Percentiles rank a stretch among this genome's conserved stretches.
Conservation (phyloP, 805 yeast species). For the Cyberlindnera japonica region DNA sequence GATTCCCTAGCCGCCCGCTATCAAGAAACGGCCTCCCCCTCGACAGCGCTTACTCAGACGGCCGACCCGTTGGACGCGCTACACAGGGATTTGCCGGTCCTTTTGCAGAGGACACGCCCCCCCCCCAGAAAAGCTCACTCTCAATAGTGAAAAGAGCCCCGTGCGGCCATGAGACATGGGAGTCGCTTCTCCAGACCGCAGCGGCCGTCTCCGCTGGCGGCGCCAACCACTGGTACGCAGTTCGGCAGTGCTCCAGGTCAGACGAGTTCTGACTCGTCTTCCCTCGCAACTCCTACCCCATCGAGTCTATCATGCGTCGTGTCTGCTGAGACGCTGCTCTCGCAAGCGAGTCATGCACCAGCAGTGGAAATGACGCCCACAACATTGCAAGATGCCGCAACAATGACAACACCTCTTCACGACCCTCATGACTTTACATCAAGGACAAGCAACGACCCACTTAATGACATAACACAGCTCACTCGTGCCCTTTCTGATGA, state of each 20-base stretch:
- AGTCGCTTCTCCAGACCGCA: conserved; percentile 7
- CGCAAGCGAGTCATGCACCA: too few relatives aligned
- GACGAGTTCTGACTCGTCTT: neutral
- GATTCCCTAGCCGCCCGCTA: neutral
- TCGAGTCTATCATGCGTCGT: too few relatives aligned
- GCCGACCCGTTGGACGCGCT: neutral
- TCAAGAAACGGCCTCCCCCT: neutral
- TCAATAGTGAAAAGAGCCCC: neutral
- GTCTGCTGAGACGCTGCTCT: too few relatives aligned
- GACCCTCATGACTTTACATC: too few relatives aligned
- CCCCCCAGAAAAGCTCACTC: neutral
- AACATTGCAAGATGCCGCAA: too few relatives aligned
- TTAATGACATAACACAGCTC: conserved; percentile 1
- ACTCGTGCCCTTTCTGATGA: neutral
- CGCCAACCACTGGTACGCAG: neutral
- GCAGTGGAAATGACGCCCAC: too few relatives aligned
- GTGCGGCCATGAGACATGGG: neutral
- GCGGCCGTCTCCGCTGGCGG: conserved; percentile 15
- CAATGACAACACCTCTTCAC: too few relatives aligned
- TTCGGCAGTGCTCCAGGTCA: too few relatives aligned
- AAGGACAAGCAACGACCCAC: neutral
- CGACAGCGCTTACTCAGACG: neutral
- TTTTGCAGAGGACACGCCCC: neutral
- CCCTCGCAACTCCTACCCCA: neutral
- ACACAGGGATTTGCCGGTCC: neutral